phyloP scores from a whole-genome alignment of 805 yeast genomes.

The Wickerhamiella hasegawae region DNA sequence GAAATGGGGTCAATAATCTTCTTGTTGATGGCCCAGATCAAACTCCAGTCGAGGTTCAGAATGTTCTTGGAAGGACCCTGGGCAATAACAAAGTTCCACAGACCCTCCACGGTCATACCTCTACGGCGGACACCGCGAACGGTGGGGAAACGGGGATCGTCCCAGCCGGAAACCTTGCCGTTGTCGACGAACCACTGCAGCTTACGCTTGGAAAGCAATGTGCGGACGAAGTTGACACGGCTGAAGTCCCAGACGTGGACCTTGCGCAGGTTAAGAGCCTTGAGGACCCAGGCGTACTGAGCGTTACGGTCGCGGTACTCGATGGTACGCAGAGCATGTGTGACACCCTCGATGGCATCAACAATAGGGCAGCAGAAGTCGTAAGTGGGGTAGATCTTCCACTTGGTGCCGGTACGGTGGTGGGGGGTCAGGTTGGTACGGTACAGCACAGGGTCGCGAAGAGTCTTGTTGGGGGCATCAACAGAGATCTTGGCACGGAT shows the following conservation, averaged over 20 bases:
- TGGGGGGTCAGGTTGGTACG: constrained; percentile 96
- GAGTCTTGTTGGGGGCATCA: constrained; percentile 78
- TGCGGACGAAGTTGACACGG: constrained; percentile 91
- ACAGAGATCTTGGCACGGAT: constrained; percentile 93
- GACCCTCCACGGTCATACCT: constrained; percentile 98
- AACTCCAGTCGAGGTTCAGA: constrained; percentile 92
- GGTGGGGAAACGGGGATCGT: constrained; percentile 99
- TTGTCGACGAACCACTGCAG: constrained; percentile 98
- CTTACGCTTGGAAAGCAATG: constrained; percentile 90
- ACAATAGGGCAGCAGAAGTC: constrained; percentile 98
- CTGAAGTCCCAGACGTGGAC: constrained; percentile 98
- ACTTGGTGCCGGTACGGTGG: constrained; percentile 80
- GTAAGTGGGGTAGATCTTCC: constrained; percentile 97
- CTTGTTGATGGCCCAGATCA: constrained; percentile 96
- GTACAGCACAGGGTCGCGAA: constrained; percentile 96
- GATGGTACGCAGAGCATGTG: constrained; percentile 94
- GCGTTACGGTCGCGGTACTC: constrained; percentile 98
- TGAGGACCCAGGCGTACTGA: constrained; percentile 92
- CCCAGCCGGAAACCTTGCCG: constrained; percentile 81
- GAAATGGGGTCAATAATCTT: constrained; percentile 94
- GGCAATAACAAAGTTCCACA: constrained; percentile 78
- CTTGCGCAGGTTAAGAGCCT: constrained; percentile 66
- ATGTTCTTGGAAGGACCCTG: constrained; percentile 98
- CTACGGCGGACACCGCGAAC: constrained; percentile 98
- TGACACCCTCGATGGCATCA: constrained; percentile 90